These are phyloP conservation scores for Debaryomyces castellii DNA, from an alignment of 805 yeast genomes.

Conservation along the genomic window DNA sequence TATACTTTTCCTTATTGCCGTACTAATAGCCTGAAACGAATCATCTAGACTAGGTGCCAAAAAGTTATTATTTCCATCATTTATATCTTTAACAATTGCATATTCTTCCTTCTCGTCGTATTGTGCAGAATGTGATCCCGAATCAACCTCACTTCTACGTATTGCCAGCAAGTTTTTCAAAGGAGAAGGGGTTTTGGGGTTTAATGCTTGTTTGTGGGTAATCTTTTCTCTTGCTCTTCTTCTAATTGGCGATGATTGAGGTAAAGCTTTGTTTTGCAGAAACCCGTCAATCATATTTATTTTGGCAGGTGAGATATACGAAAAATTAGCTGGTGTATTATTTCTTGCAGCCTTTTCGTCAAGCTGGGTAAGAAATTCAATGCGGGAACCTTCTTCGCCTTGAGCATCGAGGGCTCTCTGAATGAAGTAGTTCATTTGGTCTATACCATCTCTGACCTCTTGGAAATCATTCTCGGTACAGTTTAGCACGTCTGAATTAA, in stretches of 20 bases:
- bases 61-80: neutral
- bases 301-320: constrained; percentile 5
- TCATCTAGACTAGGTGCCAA: constrained; percentile 22
- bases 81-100: neutral
- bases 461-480: constrained; percentile 40
- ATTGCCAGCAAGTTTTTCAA: constrained; percentile 3
- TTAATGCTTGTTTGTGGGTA: neutral
- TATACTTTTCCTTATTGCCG: constrained; percentile 45
- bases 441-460: constrained; percentile 37
- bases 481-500: constrained; percentile 33
- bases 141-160: constrained; percentile 17
- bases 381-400: constrained; percentile 1
- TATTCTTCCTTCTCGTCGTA: neutral
- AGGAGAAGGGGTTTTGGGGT: constrained; percentile 8
- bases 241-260: constrained; percentile 2
- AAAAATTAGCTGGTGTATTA: constrained; percentile 2
- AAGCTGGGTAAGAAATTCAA: neutral
- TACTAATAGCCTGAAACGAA: constrained; percentile 49
- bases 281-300: neutral
- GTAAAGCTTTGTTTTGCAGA: neutral
- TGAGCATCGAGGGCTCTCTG: constrained; percentile 24
- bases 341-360: neutral
- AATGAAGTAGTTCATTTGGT: constrained; percentile 44
- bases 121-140: constrained; percentile 17
- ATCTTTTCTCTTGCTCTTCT: neutral